A percentile compares a stretch with the other conserved stretches of the same genome.
Evolutionary conservation across 2,329 filamentous ascomycete species (phyloP).

Genomic region (Sporothrix dimorphospora): DNA sequence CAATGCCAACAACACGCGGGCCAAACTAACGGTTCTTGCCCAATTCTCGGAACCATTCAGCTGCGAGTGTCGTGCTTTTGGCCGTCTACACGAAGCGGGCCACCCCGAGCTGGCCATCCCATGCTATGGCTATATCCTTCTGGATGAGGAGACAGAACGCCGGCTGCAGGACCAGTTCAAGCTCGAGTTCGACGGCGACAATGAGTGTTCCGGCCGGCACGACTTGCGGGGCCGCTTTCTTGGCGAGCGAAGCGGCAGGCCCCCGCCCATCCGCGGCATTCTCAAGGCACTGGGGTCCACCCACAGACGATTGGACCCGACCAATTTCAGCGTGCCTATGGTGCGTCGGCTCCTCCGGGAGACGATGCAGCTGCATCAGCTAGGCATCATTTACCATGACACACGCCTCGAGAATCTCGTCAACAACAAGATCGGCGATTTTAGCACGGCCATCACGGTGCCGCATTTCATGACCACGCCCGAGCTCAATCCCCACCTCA

Average conservation of each 20-base stretch:
- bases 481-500: conserved; percentile 18
- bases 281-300: not conserved
- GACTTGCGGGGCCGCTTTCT: not conserved
- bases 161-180: not conserved
- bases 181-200: not conserved
- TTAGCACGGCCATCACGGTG: not conserved
- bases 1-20: conserved; percentile 21
- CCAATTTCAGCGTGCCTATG: not conserved
- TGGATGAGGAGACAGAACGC: conserved; percentile 32
- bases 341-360: not conserved
- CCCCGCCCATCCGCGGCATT: not conserved
- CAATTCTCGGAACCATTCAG: conserved; percentile 36
- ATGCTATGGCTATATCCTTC: conserved; percentile 39
- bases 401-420: not conserved
- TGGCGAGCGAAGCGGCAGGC: not conserved
- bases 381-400: not conserved
- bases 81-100: conserved; percentile 37
- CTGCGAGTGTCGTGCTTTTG: conserved; percentile 38
- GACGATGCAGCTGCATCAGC: not conserved
- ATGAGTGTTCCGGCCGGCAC: not conserved
- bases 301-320: not conserved
- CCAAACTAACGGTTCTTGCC: not conserved
- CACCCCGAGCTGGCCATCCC: conserved; percentile 35
- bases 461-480: not conserved
- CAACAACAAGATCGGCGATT: not conserved